phyloP scores from a whole-genome alignment of 441 rosid species.

The Omphalea diandra region DNA sequence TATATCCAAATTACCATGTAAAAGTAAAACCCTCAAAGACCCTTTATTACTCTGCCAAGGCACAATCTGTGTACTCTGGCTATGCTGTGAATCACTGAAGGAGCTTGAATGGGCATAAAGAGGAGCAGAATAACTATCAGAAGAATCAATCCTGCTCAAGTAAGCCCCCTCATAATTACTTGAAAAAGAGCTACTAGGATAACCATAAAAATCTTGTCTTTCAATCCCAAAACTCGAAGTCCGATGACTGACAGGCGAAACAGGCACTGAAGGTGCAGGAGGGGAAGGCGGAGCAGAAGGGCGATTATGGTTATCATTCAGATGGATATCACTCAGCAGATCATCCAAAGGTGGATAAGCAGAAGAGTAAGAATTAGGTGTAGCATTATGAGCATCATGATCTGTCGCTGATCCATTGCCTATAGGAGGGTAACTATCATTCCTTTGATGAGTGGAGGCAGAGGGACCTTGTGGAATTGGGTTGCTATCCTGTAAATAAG shows the following conservation, averaged over 20 bases:
- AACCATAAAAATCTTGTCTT: conserved; percentile 49
- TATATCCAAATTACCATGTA: conserved; percentile 87
- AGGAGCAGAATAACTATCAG: conserved; percentile 25
- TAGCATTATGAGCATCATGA: conserved; percentile 6
- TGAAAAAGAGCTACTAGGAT: conserved; percentile 60
- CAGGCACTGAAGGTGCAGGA: conserved; percentile 25
- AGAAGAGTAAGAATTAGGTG: conserved; percentile 28
- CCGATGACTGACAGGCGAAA: conserved; percentile 27
- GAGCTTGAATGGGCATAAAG: conserved; percentile 34
- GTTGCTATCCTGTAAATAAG: conserved; percentile 32
- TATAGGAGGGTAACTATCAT: conserved; percentile 39
- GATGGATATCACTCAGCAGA: conserved; percentile 40
- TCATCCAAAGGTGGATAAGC: conserved; percentile 63
- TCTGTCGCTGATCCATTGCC: conserved; percentile 18
- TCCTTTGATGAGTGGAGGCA: conserved; percentile 41
- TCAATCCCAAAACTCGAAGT: conserved; percentile 36
- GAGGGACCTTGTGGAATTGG: conserved; percentile 35
- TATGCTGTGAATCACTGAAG: conserved; percentile 40
- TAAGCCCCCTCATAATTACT: conserved; percentile 46
- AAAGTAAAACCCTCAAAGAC: conserved; percentile 57
- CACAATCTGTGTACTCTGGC: conserved; percentile 46
- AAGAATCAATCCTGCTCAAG: conserved; percentile 45
- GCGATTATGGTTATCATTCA: conserved; percentile 40
- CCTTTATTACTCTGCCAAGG: conserved; percentile 42
- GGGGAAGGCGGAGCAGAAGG: conserved; percentile 40